Conservation (phyloP, 129 eudicot genomes). For the Helichrysum umbraculigerum region DNA sequence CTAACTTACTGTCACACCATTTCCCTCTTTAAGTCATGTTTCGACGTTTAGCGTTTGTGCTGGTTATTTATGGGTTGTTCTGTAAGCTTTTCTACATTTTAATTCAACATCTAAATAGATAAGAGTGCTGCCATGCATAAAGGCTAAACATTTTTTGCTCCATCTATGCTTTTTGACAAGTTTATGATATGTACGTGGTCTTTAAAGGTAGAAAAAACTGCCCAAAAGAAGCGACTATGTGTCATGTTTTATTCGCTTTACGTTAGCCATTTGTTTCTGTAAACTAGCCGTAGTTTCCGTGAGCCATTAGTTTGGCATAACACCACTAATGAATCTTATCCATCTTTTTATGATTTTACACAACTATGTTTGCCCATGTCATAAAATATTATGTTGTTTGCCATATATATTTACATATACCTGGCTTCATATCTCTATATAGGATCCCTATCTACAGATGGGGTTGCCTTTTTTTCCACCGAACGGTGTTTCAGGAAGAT, state of each 20-base stretch:
- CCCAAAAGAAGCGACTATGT: conserved; percentile 21
- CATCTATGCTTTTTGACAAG: conserved; percentile 19
- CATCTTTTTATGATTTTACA: conserved; percentile 20
- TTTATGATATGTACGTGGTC: neutral
- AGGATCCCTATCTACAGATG: conserved; percentile 16
- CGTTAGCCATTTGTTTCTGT: neutral
- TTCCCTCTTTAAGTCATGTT: conserved; percentile 18
- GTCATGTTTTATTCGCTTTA: conserved; percentile 9
- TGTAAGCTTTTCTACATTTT: neutral
- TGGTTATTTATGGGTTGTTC: conserved; percentile 23
- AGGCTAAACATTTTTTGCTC: conserved; percentile 11
- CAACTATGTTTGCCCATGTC: conserved; percentile 27
- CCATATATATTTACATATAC: neutral
- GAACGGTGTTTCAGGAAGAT: conserved; percentile 1
- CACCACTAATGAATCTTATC: conserved; percentile 8
- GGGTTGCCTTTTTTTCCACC: conserved; percentile 15
- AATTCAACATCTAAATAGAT: neutral
- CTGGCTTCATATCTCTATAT: neutral
- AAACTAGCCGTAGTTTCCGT: conserved; percentile 4
- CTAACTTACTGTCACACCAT: conserved; percentile 17
- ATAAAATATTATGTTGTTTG: conserved; percentile 18
- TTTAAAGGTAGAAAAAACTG: neutral
- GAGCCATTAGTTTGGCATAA: neutral
- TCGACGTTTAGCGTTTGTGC: conserved; percentile 8
- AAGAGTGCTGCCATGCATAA: conserved; percentile 14